Evolutionary conservation across 2,329 filamentous ascomycete species (phyloP).

Genomic region (Aspergillus amoenus): DNA sequence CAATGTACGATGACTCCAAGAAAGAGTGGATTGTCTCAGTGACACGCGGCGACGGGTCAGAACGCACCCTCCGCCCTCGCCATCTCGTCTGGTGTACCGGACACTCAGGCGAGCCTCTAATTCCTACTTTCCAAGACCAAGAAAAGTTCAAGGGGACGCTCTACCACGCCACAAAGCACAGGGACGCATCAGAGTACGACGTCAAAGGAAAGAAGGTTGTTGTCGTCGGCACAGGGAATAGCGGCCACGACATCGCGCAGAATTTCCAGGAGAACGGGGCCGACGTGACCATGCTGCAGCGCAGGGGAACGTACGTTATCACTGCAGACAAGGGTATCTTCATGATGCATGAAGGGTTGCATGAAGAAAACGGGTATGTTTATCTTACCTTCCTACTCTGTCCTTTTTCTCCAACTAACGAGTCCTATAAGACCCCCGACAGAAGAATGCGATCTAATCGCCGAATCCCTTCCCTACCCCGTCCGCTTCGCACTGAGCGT

Average conservation of each 20-base stretch:
- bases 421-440: constrained; percentile 41
- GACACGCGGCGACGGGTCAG: constrained; percentile 22
- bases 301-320: constrained; percentile 52
- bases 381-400: background rate
- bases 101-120: constrained; percentile 42
- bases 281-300: constrained; percentile 55
- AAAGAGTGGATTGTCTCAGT: constrained; percentile 42
- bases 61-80: constrained; percentile 37
- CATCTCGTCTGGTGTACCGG: constrained; percentile 53
- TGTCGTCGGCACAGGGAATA: constrained; percentile 52
- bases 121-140: constrained; percentile 43
- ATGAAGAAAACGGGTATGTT: constrained; percentile 44
- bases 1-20: constrained; percentile 39
- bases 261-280: constrained; percentile 52
- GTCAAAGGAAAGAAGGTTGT: constrained; percentile 47
- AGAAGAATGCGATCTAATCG: constrained; percentile 52
- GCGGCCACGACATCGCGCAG: constrained; percentile 52
- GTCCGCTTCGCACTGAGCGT: constrained; percentile 49
- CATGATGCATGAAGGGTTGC: constrained; percentile 46
- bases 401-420: background rate
- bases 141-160: constrained; percentile 44
- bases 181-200: constrained; percentile 38
- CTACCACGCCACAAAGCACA: constrained; percentile 47
- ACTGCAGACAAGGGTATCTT: constrained; percentile 46
- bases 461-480: constrained; percentile 48